Evolutionary conservation across 192 early-diverging fungal genomes (phyloP).

Genomic region (Coemansia sp.): DNA sequence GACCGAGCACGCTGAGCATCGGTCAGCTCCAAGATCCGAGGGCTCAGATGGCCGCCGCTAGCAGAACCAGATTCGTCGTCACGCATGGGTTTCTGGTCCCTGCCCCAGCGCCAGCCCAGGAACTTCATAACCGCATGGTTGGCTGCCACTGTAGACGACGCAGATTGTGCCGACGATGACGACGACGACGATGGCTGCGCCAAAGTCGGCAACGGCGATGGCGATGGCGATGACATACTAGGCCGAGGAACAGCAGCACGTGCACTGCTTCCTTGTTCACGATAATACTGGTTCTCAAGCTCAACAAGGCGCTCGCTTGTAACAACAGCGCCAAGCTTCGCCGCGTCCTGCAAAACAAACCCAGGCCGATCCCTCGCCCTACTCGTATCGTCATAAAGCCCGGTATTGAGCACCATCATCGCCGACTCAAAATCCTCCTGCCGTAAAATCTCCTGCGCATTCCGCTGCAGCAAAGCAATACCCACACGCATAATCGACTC

Average conservation of each 20-base stretch:
- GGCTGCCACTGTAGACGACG: not conserved
- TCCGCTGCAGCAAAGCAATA: conserved; percentile 83
- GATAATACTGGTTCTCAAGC: conserved; percentile 55
- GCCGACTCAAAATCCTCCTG: conserved; percentile 81
- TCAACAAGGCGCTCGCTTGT: conserved; percentile 70
- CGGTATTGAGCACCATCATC: conserved; percentile 79
- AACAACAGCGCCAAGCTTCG: conserved; percentile 67
- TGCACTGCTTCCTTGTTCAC: conserved; percentile 15
- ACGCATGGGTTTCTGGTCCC: conserved; percentile 10
- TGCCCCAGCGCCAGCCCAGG: conserved; percentile 51
- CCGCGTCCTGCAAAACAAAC: conserved; percentile 77
- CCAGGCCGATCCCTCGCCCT: conserved; percentile 54
- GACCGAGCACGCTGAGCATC: conserved; percentile 29
- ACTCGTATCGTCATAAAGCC: conserved; percentile 75
- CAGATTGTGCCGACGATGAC: not conserved
- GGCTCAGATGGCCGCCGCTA: conserved; percentile 21
- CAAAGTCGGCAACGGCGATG: not conserved
- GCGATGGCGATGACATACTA: not conserved
- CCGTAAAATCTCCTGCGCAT: conserved; percentile 67
- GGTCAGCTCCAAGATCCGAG: conserved; percentile 39
- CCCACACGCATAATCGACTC: conserved; percentile 89
- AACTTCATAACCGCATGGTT: conserved; percentile 33
- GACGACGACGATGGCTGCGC: not conserved
- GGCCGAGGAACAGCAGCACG: not conserved
- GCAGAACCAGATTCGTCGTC: not conserved